phyloP scores from a whole-genome alignment of 495 filamentous ascomycete species.

The Amniculicola lignicola region DNA sequence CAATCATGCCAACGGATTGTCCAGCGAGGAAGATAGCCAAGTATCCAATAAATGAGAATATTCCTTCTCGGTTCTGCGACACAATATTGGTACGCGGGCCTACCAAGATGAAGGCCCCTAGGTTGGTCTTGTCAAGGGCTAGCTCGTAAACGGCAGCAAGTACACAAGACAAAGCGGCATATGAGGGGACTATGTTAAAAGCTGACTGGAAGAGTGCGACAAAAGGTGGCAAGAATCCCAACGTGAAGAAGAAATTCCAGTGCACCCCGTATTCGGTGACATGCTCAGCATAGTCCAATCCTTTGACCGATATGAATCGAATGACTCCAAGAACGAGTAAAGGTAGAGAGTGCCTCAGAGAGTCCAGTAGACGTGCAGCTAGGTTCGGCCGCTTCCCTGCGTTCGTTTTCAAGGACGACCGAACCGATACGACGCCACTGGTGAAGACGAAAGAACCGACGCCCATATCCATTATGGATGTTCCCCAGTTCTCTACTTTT shows the following conservation, averaged over 20 bases:
- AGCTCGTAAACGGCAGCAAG: constrained; percentile 67
- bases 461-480: constrained; percentile 95
- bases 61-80: constrained; percentile 71
- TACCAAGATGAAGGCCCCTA: constrained; percentile 82
- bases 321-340: constrained; percentile 77
- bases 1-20: constrained; percentile 72
- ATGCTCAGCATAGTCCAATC: constrained; percentile 93
- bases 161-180: constrained; percentile 65
- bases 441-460: constrained; percentile 98
- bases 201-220: constrained; percentile 78
- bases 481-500: constrained; percentile 98
- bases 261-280: constrained; percentile 97
- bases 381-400: constrained; percentile 48
- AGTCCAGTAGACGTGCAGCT: constrained; percentile 53
- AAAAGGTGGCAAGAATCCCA: constrained; percentile 84
- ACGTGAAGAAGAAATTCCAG: constrained; percentile 99
- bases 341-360: constrained; percentile 77
- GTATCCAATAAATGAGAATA: constrained; percentile 91
- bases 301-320: constrained; percentile 84
- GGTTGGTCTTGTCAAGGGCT: constrained; percentile 67
- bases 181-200: constrained; percentile 62
- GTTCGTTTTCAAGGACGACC: constrained; percentile 74
- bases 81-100: constrained; percentile 73
- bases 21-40: constrained; percentile 92
- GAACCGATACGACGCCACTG: constrained; percentile 84